Percentiles rank a stretch among this genome's conserved stretches.
Conservation (phyloP, 176 grass and related monocot species). For the Leersia perrieri region DNA sequence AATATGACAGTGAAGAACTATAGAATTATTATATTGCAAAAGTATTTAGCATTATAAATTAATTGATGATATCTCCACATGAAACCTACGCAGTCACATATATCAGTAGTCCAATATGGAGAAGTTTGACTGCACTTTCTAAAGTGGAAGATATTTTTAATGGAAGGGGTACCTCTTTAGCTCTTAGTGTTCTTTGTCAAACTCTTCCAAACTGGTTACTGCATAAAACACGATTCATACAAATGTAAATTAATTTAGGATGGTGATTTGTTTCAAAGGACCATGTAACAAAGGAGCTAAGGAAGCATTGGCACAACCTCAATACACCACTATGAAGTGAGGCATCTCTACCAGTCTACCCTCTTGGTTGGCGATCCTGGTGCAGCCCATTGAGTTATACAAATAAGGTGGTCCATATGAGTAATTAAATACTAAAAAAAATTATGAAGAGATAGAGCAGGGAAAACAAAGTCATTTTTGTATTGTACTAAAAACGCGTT, state of each 20-base stretch:
- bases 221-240: not conserved
- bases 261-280: not conserved
- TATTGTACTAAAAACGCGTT: not conserved
- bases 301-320: not conserved
- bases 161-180: not conserved
- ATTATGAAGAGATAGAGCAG: not conserved
- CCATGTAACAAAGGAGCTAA: not conserved
- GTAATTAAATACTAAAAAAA: not conserved
- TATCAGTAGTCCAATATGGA: not conserved
- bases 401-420: constrained; percentile 11
- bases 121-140: not conserved
- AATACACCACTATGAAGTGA: not conserved
- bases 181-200: not conserved
- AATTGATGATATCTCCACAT: not conserved
- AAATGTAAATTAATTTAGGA: not conserved
- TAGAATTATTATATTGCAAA: not conserved
- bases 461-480: not conserved
- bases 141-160: not conserved
- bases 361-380: not conserved
- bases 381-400: not conserved
- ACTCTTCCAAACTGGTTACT: not conserved
- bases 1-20: not conserved
- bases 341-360: not conserved
- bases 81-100: not conserved
- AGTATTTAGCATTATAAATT: not conserved